Conservation (phyloP, 169 alveolate genomes). For the Plasmodium relictum region DNA sequence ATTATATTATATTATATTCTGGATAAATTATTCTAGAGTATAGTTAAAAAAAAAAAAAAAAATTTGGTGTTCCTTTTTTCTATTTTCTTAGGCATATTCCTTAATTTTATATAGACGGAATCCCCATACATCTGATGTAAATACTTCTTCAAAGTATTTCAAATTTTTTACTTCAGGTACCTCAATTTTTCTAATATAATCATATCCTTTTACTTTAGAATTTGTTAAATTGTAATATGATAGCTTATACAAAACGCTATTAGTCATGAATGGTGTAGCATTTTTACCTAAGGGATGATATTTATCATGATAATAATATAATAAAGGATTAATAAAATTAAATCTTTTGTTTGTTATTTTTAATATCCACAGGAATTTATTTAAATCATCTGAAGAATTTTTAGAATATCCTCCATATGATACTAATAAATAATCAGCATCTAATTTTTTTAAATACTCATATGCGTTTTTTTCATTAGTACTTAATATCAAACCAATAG, state of each 20-base stretch:
- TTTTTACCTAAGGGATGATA: constrained; percentile 92
- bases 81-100: constrained; percentile 17
- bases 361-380: constrained; percentile 98
- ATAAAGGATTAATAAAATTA: constrained; percentile 79
- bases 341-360: constrained; percentile 93
- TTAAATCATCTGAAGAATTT: constrained; percentile 97
- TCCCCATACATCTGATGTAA: constrained; percentile 97
- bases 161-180: constrained; percentile 87
- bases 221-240: constrained; percentile 94
- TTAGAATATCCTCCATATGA: constrained; percentile 97
- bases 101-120: constrained; percentile 96
- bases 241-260: constrained; percentile 95
- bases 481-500: constrained; percentile 92
- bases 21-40: too few species aligned
- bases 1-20: too few species aligned
- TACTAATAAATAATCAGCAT: constrained; percentile 96
- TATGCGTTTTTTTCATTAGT: constrained; percentile 96
- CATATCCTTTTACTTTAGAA: constrained; percentile 92
- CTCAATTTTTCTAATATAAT: constrained; percentile 91
- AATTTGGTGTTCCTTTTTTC: background rate
- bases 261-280: constrained; percentile 92
- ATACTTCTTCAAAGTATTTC: constrained; percentile 96
- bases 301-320: constrained; percentile 42
- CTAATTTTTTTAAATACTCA: constrained; percentile 92
- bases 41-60: too few species aligned